These are phyloP conservation scores for Chrysoporthe puriensis DNA, from an alignment of 2,329 filamentous ascomycete genomes.

Conservation along the genomic window DNA sequence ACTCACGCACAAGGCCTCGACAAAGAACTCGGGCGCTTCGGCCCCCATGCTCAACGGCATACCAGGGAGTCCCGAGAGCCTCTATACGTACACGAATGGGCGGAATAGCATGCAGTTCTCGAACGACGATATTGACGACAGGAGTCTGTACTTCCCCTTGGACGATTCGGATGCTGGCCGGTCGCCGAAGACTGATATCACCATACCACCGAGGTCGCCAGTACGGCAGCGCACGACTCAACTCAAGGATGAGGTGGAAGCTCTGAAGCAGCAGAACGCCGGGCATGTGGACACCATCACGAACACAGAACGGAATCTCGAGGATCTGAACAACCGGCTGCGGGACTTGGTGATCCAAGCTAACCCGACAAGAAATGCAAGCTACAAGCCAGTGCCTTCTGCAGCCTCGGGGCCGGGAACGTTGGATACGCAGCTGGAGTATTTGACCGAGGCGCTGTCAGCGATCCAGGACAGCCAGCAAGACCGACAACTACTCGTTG, in stretches of 20 bases:
- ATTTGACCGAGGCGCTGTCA: slow-evolving; percentile 68
- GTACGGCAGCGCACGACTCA: slow-evolving; percentile 57
- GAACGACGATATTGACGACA: slow-evolving; percentile 72
- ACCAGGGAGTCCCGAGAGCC: slow-evolving; percentile 76
- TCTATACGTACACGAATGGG: slow-evolving; percentile 69
- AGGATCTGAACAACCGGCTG: slow-evolving; percentile 60
- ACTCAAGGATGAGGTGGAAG: slow-evolving; percentile 48
- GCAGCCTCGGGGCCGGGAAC: slow-evolving; percentile 47
- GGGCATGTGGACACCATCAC: slow-evolving; percentile 56
- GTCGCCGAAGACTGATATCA: slow-evolving; percentile 50
- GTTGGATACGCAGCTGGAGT: slow-evolving; percentile 65
- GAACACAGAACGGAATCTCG: slow-evolving; percentile 67
- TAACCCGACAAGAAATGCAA: slow-evolving; percentile 58
- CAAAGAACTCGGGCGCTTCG: slow-evolving; percentile 56
- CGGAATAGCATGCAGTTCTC: slow-evolving; percentile 60
- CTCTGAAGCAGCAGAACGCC: slow-evolving; percentile 40
- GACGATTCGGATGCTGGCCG: slow-evolving; percentile 62
- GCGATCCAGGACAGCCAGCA: slow-evolving; percentile 62
- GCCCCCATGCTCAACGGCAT: slow-evolving; percentile 57
- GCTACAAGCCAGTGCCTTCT: slow-evolving; percentile 49
- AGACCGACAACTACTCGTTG: slow-evolving; percentile 40
- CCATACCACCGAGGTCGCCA: slow-evolving; percentile 62
- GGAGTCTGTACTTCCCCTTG: slow-evolving; percentile 71
- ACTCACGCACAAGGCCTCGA: slow-evolving; percentile 79
- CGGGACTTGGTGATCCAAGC: slow-evolving; percentile 34